Evolutionary conservation across 2,329 filamentous ascomycete species (phyloP), one percentile per base, ranked within the genome.

Genomic region (Penicillium digitatum): DNA sequence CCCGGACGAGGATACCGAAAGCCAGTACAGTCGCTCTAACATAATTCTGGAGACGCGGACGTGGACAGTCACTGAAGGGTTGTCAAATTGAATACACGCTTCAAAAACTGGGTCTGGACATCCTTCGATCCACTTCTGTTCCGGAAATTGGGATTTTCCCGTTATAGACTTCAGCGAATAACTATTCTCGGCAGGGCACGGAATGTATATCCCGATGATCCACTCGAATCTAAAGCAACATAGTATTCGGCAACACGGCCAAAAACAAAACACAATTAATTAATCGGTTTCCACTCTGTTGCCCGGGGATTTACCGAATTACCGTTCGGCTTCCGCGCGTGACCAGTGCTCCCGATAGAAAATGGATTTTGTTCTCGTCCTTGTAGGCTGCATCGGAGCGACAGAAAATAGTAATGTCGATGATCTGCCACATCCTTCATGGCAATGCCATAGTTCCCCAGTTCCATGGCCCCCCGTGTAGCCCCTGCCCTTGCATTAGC

Each of bases 31-130:
- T 31, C 62, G 62, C 52, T 50, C 62, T 1, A 54, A 57, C 7
- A 69, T 70, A n/a, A 69, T 70, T 40, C 55, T 58, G 10, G 64
- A 69, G 48, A 61, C 56, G 7, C 61, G 60, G 32, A 67, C 63
- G 6, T 68, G 61, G 60, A 56, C 61, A 1, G 60, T 67, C 26
- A 64, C 62, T 9, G 63, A 62, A 42, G 49, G 29, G 2, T 26
- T 43, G 42, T 27, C 37, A 12, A 27, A 38, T 29, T 52, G 49
- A 52, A 16, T 14, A 1, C 27, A 12, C 7, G 26, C 16, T 22
- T 42, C 29, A 26, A 27, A 27, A 50, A 20, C 5, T 11, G 24
- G 46, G 16, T n/a, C 7, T 6, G 14, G 3, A 5, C 12, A 26
- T n/a, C 12, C 14, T 14, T 48, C 1, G 32, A 18, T 29, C 22